These are phyloP conservation scores for Solanum sitiens DNA, from an alignment of 257 asterid species.

Conservation along the genomic window DNA sequence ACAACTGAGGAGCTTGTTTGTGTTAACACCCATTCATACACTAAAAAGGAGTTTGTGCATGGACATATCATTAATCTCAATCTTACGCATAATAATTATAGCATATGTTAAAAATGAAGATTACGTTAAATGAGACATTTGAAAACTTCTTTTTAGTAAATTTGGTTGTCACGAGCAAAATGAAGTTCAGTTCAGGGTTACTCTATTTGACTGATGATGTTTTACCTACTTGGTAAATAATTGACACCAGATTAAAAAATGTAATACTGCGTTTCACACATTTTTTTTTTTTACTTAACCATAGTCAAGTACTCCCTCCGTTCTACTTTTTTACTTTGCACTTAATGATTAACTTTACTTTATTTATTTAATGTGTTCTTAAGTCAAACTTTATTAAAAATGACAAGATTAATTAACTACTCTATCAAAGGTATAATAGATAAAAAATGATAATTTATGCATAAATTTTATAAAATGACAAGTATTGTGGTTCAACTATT, in stretches of 20 bases:
- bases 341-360: too few species aligned
- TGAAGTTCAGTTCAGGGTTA: not conserved
- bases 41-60: not conserved
- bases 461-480: too few species aligned
- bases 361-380: too few species aligned
- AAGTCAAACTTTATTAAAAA: too few species aligned
- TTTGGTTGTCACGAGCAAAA: not conserved
- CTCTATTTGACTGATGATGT: not conserved
- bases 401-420: too few species aligned
- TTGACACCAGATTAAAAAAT: not conserved
- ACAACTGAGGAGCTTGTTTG: constrained; percentile 50
- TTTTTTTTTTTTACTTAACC: not conserved
- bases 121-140: not conserved
- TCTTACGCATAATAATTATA: not conserved
- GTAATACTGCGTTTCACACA: not conserved
- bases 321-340: too few species aligned
- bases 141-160: not conserved
- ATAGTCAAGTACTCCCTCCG: not conserved
- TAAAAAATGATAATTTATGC: too few species aligned
- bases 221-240: not conserved
- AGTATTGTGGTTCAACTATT: too few species aligned
- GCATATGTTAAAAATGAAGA: not conserved
- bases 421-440: too few species aligned
- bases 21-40: not conserved
- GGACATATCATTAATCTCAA: not conserved